Base-by-base conservation (phyloP, 768 basidiomycete species). In the Rhizopogon salebrosus region DNA sequence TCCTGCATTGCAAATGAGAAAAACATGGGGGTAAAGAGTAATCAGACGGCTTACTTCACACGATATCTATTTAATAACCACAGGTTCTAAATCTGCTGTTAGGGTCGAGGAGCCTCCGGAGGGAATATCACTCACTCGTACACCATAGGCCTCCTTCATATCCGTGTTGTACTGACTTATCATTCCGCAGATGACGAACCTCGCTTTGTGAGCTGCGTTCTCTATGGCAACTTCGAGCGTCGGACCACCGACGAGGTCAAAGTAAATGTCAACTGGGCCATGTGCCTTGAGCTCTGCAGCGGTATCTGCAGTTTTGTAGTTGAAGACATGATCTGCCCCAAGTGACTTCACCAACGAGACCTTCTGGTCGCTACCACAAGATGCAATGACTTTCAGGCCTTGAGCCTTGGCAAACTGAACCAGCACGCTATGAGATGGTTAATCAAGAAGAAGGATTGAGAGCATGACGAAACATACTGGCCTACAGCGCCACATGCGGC, bases 311-410 rank as follows among this genome's bases (percentile, higher is more conserved):
- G 76, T 87, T 74, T 90, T 86, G 69, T 86, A 89, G 64, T 89
- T 87, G 71, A 87, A 88, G 0, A 75, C 81, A 6, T 84, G 76
- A 57, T 90, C 86, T 0, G 81, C 80, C 0, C 85, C 87, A n/a
- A 86, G 57, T 3, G 75, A 73, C 45, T 75, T 75, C 66, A 85
- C 66, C 60, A 78, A 85, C 4, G 72, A 63, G 6, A 89, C 84
- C 65, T 91, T 89, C 48, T 85, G 83, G n/a, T 89, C 84, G 0
- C 80, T 79, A 1, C 89, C 85, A 0, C 85, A 83, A 0, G 82
- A 85, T 0, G 79, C 84, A 45, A 91, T 85, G 36, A 89, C 87
- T 58, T 83, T 85, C 22, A 76, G 61, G 3, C 79, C 79, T n/a
- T 78, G 74, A 0, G 59, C 56, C 48, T 82, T 80, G 0, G 80